Evolutionary conservation across 208 protist species (phyloP), one percentile per base, ranked within the genome.

Genomic region (Acanthamoeba quina): DNA sequence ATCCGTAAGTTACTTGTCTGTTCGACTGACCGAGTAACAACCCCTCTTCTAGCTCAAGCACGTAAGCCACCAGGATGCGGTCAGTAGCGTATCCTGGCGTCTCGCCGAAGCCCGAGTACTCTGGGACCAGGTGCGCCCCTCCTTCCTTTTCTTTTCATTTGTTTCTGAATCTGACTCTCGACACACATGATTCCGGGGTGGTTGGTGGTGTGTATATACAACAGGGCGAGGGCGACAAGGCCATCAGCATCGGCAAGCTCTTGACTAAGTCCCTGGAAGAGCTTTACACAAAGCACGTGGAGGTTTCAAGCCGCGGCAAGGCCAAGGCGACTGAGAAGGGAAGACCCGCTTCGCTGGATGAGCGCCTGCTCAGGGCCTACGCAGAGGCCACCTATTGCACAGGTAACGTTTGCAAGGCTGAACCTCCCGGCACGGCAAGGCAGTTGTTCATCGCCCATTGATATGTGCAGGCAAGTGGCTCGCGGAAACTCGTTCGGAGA

Each of bases 401-500:
- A 26, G 89, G 83, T 90, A 54, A 37, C 44, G 15, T 7, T 31
- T 29, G 29, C 10, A 24, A 49, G 37, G 13, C 19, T 37, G 31
- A 72, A 29, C 66, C 10, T n/a, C n/a, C n/a, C n/a, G n/a, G n/a
- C n/a, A n/a, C 41, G 41, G 41, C 41, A 47, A 11, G 7, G 44
- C 44, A 47, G 9, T 7, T 47, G 44, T 47, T 62, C 56, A 62
- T 6, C 56, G n/a, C n/a, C n/a, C n/a, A n/a, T 19, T 4, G 4
- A 19, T 74, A 31, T 21, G 15, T 3, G 72, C 47, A 78, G 93
- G 94, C 31, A 95, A 89, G 66, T 95, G 94, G 94, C 54, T 92
- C 4, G 80, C 78, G 0, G 62, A 95, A 26, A 95, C 94, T 19
- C 52, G 60, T 13, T 83, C 94, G 7, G 94, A 95, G 82, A 92